Evolutionary conservation across 1,284 basidiomycete genomes (phyloP).

Genomic region (Gomphus sp.): DNA sequence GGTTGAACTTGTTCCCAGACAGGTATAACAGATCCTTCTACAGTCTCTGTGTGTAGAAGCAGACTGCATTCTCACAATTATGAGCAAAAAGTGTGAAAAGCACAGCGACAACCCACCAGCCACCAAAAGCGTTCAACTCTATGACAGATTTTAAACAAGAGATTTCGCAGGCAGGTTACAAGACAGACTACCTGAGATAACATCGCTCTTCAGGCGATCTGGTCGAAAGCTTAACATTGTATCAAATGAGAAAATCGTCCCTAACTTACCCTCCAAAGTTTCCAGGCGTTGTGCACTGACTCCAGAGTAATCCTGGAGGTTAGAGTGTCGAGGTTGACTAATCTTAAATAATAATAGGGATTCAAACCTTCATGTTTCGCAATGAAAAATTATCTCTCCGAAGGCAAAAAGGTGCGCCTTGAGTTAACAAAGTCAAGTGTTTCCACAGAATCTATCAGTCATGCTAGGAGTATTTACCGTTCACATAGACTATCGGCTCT

Average conservation of each 20-base stretch:
- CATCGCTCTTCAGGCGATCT: slow-evolving; percentile 86
- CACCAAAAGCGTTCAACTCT: slow-evolving; percentile 79
- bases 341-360: not conserved
- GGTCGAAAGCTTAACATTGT: not conserved
- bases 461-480: slow-evolving; percentile 58
- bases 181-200: slow-evolving; percentile 33
- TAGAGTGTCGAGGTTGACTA: not conserved
- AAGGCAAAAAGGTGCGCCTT: slow-evolving; percentile 24
- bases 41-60: slow-evolving; percentile 84
- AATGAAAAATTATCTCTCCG: slow-evolving; percentile 73
- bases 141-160: slow-evolving; percentile 18
- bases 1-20: slow-evolving; percentile 88
- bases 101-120: slow-evolving; percentile 37
- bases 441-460: slow-evolving; percentile 20
- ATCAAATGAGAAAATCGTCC: not conserved
- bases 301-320: slow-evolving; percentile 71
- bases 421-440: not conserved
- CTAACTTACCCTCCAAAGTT: slow-evolving; percentile 50
- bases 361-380: slow-evolving; percentile 72
- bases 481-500: slow-evolving; percentile 93
- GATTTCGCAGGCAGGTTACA: not conserved
- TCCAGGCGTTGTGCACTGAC: slow-evolving; percentile 86
- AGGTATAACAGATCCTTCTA: slow-evolving; percentile 85
- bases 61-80: slow-evolving; percentile 34
- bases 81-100: not conserved